phyloP scores from a whole-genome alignment of 371 early-diverging fungal species.

The Batkoa obscura region DNA sequence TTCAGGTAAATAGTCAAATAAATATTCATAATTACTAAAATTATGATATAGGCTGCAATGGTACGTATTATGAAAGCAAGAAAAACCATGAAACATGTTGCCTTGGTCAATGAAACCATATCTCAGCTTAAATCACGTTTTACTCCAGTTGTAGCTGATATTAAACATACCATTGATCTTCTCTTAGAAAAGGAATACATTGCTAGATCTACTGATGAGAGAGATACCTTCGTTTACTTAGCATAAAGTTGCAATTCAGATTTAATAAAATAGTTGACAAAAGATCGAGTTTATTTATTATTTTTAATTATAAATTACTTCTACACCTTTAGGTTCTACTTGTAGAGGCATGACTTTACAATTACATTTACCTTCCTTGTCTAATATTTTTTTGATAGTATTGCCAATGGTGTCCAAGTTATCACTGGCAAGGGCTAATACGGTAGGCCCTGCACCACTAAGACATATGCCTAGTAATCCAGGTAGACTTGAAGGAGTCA shows the following conservation, averaged over 20 bases:
- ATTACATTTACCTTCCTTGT: too few species aligned
- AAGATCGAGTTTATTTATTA: too few species aligned
- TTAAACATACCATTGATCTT: constrained; percentile 91
- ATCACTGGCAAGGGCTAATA: constrained; percentile 60
- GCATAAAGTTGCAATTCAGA: too few species aligned
- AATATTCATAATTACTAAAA: constrained; percentile 1
- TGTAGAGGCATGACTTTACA: too few species aligned
- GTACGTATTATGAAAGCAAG: constrained; percentile 95
- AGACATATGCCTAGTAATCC: constrained; percentile 84
- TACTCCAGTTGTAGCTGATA: constrained; percentile 74
- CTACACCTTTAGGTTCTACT: too few species aligned
- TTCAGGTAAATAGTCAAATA: constrained; percentile 37
- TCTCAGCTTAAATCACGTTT: constrained; percentile 74
- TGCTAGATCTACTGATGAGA: constrained; percentile 67
- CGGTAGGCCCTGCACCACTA: constrained; percentile 92
- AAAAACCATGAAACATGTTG: constrained; percentile 69
- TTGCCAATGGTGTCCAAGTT: constrained; percentile 57
- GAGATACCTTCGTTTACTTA: constrained; percentile 72
- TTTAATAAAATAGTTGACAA: too few species aligned
- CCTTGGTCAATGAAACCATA: constrained; percentile 80
- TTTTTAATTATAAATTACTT: too few species aligned
- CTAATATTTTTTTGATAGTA: too few species aligned
- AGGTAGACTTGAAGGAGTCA: constrained; percentile 52
- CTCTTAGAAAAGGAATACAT: constrained; percentile 88
- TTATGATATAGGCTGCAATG: constrained; percentile 62